Evolutionary conservation across 1,139 yeast species (phyloP), one percentile per base, ranked within the genome.

Genomic region (Geotrichum citri-aurantii): DNA sequence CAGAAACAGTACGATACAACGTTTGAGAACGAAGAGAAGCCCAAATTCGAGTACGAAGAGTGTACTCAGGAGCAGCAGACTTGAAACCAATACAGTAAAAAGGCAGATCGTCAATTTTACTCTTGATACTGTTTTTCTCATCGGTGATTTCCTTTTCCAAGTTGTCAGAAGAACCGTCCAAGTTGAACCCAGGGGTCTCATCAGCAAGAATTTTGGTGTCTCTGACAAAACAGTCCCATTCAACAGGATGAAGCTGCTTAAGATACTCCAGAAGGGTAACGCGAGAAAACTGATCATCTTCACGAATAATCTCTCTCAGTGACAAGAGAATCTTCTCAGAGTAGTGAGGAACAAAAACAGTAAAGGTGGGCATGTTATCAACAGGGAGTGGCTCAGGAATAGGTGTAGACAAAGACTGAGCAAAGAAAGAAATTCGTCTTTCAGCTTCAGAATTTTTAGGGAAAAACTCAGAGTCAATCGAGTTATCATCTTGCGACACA

Each of bases 51-150:
- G 99, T 93, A 81, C 99, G 88, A 73, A 93, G 81, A 64, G 98
- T 93, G 77, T 93, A 93, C 77, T 93, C 99, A 58, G 99, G 99
- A 65, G 99, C 98, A 75, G 99, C 97, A 70, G 97, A 88, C 79
- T 93, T 93, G 88, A 93, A 93, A 80, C 99, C 99, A 75, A 91
- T 89, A 80, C 97, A 92, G 82, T 93, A 93, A 79, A 93, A 93
- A 66, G 99, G 99, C 74, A 93, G 81, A 71, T 93, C 99, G 73
- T 93, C 98, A 75, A 93, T 93, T 81, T 89, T 88, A 63, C 88
- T 83, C 78, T 89, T 89, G 73, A 88, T 81, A 52, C 80, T 90
- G 68, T 85, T 88, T 59, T 71, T 73, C 68, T 84, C 87, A 55
- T 71, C 73, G 50, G 71, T 71, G 14, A n/a, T 29, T 55, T 81